These are phyloP conservation scores for Backusella westeae DNA, from an alignment of 192 early-diverging fungal genomes.

Conservation along the genomic window DNA sequence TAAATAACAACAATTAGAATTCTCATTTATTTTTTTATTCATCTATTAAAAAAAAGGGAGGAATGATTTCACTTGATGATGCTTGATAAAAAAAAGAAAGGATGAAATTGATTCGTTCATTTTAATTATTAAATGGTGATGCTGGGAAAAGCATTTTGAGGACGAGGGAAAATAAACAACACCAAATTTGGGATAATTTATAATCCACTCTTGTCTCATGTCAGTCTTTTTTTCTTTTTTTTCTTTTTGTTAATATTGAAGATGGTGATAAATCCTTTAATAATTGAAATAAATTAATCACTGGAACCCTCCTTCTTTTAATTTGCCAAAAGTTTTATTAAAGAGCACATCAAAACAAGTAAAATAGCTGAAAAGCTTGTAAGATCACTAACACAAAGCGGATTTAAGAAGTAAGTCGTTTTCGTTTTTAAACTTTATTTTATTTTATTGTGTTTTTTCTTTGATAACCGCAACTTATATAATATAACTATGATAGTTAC, in stretches of 20 bases:
- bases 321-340: background rate
- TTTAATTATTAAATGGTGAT: background rate
- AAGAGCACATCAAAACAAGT: background rate
- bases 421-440: no score
- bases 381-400: no score
- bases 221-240: background rate
- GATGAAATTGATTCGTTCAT: background rate
- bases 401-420: no score
- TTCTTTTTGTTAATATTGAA: background rate
- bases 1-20: background rate
- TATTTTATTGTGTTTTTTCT: no score
- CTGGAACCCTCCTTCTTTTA: background rate
- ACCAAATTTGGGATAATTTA: background rate
- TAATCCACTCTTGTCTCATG: background rate
- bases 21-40: background rate
- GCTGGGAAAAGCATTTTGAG: background rate
- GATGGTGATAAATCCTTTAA: background rate
- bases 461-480: no score
- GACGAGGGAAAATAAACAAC: background rate
- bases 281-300: background rate
- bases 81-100: background rate
- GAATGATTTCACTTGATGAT: background rate
- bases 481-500: no score
- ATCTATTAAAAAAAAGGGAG: background rate
- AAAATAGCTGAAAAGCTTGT: no score